These are phyloP conservation scores for Stephania cephalantha DNA, from an alignment of 164 flowering plant species.

Conservation along the genomic window DNA sequence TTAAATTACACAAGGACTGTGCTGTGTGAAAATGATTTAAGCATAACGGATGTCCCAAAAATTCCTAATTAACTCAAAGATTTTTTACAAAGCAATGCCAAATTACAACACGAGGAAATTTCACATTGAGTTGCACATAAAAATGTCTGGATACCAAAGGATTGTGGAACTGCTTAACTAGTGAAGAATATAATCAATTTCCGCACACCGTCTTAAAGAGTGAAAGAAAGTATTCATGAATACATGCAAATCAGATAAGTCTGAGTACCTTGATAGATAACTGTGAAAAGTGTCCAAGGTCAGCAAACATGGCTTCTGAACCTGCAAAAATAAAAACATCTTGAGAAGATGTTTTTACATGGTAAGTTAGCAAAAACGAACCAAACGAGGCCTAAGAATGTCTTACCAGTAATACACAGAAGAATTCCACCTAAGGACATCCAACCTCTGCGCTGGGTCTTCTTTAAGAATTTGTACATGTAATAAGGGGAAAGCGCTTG, in stretches of 20 bases:
- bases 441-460: slow-evolving; percentile 84
- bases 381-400: background rate
- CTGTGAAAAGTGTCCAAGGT: slow-evolving; percentile 93
- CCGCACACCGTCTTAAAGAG: background rate
- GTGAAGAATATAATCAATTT: too few relatives aligned
- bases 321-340: slow-evolving; percentile 35
- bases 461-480: slow-evolving; percentile 80
- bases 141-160: background rate
- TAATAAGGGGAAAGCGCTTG: slow-evolving; percentile 85
- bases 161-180: background rate
- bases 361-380: too few relatives aligned
- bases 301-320: slow-evolving; percentile 99
- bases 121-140: background rate
- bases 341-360: background rate
- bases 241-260: background rate
- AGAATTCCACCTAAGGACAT: slow-evolving; percentile 86
- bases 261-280: slow-evolving; percentile 63
- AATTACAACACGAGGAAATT: background rate
- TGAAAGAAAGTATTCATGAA: background rate
- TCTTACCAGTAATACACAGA: slow-evolving; percentile 76
- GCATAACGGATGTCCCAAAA: background rate
- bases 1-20: background rate
- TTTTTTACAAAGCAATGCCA: background rate
- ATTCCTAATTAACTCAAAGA: background rate
- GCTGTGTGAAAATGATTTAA: background rate